These are phyloP conservation scores for Coemansia sp. DNA, from an alignment of 192 early-diverging fungal genomes.

Conservation along the genomic window DNA sequence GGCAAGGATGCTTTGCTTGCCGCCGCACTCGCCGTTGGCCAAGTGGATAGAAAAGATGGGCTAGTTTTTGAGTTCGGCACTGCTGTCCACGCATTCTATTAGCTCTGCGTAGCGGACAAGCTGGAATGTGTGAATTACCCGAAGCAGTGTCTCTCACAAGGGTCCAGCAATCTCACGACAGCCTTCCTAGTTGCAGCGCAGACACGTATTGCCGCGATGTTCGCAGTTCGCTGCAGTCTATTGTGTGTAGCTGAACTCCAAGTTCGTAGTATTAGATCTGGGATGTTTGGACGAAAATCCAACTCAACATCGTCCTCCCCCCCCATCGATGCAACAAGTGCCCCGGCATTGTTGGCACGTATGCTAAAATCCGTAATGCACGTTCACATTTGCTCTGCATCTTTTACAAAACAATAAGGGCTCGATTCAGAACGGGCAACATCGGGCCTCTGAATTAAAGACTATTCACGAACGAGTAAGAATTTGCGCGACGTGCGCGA, in stretches of 20 bases:
- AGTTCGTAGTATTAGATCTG: background rate
- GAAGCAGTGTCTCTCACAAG: background rate
- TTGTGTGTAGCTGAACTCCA: background rate
- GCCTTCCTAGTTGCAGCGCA: background rate
- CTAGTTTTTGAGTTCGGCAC: background rate
- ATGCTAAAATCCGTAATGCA: background rate
- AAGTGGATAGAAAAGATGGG: background rate
- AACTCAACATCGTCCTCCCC: background rate
- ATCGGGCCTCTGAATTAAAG: no score
- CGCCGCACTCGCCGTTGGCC: background rate
- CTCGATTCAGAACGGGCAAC: background rate
- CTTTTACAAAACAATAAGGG: background rate
- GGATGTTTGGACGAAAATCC: background rate
- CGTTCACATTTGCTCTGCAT: background rate
- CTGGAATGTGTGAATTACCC: background rate
- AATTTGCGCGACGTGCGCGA: background rate
- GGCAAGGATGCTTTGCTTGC: background rate
- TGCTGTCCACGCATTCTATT: background rate
- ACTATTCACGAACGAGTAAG: background rate
- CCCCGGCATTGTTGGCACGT: background rate
- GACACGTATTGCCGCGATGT: background rate
- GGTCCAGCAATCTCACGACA: background rate
- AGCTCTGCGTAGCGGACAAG: background rate
- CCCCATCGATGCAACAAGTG: no score
- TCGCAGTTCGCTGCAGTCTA: background rate